Percentiles rank a stretch among this genome's conserved stretches.
These are phyloP conservation scores for Kwoniella dendrophila DNA, from an alignment of 768 basidiomycete species.

Conservation along the genomic window DNA sequence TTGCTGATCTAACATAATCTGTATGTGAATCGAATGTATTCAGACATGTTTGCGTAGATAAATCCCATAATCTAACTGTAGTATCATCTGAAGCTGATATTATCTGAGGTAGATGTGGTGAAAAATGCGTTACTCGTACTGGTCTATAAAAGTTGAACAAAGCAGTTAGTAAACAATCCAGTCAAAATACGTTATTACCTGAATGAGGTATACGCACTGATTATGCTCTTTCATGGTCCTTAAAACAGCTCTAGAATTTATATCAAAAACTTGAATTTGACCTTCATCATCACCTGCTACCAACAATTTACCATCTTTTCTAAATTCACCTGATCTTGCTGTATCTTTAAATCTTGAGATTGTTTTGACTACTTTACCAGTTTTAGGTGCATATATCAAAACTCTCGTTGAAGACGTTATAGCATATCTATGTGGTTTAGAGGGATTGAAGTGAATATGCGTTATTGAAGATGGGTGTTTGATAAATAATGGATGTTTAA, in stretches of 20 bases:
- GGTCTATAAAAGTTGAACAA: conserved; percentile 59
- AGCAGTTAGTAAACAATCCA: neutral
- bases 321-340: conserved; percentile 82
- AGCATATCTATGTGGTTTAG: conserved; percentile 89
- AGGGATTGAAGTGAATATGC: conserved; percentile 83
- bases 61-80: conserved; percentile 90
- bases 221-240: conserved; percentile 90
- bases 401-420: conserved; percentile 92
- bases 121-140: conserved; percentile 92
- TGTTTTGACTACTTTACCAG: conserved; percentile 93
- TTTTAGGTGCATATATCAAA: conserved; percentile 93
- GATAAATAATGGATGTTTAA: conserved; percentile 68
- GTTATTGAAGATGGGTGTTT: conserved; percentile 97
- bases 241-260: conserved; percentile 87
- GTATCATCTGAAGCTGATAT: conserved; percentile 96
- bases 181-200: neutral
- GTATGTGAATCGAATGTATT: conserved; percentile 81
- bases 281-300: conserved; percentile 95
- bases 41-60: conserved; percentile 80
- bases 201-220: conserved; percentile 60
- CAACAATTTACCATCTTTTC: conserved; percentile 89
- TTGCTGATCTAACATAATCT: conserved; percentile 94
- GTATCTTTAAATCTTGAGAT: conserved; percentile 97
- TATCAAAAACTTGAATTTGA: conserved; percentile 85
- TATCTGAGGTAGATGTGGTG: conserved; percentile 73